Percentiles rank a stretch among this genome's conserved stretches.
Evolutionary conservation across 768 basidiomycete genomes (phyloP).

Genomic region (Mrakia frigida): DNA sequence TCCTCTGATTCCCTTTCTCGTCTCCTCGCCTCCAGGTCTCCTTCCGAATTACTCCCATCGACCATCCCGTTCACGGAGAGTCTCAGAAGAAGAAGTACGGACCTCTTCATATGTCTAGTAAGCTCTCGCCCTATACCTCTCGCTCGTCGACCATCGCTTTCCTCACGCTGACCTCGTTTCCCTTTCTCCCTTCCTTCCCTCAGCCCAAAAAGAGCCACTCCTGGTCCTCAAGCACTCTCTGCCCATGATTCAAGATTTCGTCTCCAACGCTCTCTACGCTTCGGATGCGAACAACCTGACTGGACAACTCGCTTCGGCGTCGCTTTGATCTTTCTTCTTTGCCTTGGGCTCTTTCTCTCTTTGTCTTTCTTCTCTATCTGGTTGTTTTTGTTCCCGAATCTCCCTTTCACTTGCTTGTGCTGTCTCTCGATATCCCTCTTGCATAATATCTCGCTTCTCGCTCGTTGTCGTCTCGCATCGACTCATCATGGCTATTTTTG

Average conservation of each 20-base stretch:
- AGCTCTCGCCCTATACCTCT: not conserved
- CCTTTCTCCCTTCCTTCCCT: not conserved
- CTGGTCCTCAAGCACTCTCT: conserved; percentile 65
- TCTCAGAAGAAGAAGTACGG: conserved; percentile 12
- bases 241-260: conserved; percentile 58
- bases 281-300: not conserved
- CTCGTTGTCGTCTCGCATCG: too few species aligned
- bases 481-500: too few species aligned
- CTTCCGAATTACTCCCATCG: conserved; percentile 34
- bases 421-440: too few species aligned
- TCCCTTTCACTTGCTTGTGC: too few species aligned
- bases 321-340: too few species aligned
- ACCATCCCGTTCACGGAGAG: conserved; percentile 49
- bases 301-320: too few species aligned
- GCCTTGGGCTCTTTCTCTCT: too few species aligned
- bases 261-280: conserved; percentile 38
- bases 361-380: too few species aligned
- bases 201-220: conserved; percentile 68
- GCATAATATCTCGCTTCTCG: too few species aligned
- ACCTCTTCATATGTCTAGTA: not conserved
- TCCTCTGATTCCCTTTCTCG: not conserved
- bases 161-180: not conserved
- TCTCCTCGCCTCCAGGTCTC: conserved; percentile 17
- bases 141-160: too few species aligned
- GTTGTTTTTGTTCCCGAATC: too few species aligned